Conservation (phyloP, 371 early-diverging fungal genomes). For the Rhizomucor miehei region DNA sequence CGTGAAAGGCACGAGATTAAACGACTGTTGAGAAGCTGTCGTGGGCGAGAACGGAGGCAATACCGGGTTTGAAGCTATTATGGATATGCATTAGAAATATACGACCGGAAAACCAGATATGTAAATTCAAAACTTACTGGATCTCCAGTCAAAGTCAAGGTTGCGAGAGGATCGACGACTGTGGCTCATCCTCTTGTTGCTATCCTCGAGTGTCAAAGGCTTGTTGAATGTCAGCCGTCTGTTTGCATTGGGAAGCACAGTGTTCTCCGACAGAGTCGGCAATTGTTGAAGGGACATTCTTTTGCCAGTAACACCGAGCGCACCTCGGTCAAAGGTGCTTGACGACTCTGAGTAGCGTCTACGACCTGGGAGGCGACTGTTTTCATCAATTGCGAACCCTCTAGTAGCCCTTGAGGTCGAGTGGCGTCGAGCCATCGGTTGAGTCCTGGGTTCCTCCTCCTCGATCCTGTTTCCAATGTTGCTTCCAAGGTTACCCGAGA, state of each 20-base stretch:
- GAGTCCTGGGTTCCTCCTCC: conserved; percentile 6
- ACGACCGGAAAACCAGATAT: neutral
- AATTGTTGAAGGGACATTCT: conserved; percentile 27
- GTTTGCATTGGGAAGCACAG: conserved; percentile 9
- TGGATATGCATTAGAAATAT: neutral
- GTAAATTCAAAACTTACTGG: conserved; percentile 9
- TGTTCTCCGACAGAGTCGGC: conserved; percentile 23
- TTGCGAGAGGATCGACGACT: conserved; percentile 35
- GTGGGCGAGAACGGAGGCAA: conserved; percentile 10
- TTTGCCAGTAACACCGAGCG: conserved; percentile 13
- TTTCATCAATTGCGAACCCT: conserved; percentile 1
- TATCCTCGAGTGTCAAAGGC: conserved; percentile 24
- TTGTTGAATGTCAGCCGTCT: conserved; percentile 29
- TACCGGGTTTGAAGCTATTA: conserved; percentile 10
- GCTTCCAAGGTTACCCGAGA: conserved; percentile 24
- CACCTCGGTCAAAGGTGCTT: conserved; percentile 11
- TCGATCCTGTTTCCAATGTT: conserved; percentile 4
- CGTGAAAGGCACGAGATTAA: conserved; percentile 44
- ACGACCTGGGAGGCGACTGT: conserved; percentile 7
- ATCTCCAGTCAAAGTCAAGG: conserved; percentile 35
- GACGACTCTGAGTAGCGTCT: conserved; percentile 39
- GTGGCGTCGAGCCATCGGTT: conserved; percentile 10
- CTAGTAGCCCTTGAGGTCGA: conserved; percentile 6
- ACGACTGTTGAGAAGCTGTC: conserved; percentile 15
- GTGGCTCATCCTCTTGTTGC: conserved; percentile 10